Conservation (phyloP, 805 yeast genomes). For the Hanseniaspora vineae region DNA sequence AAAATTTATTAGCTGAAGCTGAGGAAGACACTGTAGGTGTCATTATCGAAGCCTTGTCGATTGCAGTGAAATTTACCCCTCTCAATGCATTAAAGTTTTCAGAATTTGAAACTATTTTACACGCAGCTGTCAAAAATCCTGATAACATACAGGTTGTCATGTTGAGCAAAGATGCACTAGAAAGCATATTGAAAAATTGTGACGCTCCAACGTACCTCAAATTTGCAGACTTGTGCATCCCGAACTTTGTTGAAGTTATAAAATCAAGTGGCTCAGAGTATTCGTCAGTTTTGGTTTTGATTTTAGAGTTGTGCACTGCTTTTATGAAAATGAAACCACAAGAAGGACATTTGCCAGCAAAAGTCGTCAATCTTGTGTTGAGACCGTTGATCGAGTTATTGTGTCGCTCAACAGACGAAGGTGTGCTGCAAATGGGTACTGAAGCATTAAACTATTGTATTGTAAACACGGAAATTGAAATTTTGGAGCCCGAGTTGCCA, state of each 20-base stretch:
- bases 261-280: conserved; percentile 28
- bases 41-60: conserved; percentile 55
- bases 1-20: conserved; percentile 40
- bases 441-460: conserved; percentile 58
- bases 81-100: conserved; percentile 19
- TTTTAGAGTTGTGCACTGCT: conserved; percentile 19
- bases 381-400: conserved; percentile 19
- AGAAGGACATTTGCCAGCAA: conserved; percentile 16
- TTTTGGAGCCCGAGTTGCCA: conserved; percentile 9
- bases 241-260: conserved; percentile 32
- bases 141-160: conserved; percentile 57
- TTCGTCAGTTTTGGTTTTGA: conserved; percentile 36
- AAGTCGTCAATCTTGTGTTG: conserved; percentile 14
- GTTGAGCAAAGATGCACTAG: conserved; percentile 59
- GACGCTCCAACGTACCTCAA: conserved; percentile 31
- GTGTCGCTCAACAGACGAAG: conserved; percentile 49
- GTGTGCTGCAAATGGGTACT: conserved; percentile 63
- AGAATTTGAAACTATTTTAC: conserved; percentile 43
- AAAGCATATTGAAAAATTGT: conserved; percentile 39
- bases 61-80: conserved; percentile 34
- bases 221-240: conserved; percentile 41
- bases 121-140: conserved; percentile 59
- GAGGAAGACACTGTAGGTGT: conserved; percentile 73
- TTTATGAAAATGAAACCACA: conserved; percentile 20
- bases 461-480: conserved; percentile 22